phyloP scores from a whole-genome alignment of 1,284 basidiomycete species.

The Porodaedalea pini region DNA sequence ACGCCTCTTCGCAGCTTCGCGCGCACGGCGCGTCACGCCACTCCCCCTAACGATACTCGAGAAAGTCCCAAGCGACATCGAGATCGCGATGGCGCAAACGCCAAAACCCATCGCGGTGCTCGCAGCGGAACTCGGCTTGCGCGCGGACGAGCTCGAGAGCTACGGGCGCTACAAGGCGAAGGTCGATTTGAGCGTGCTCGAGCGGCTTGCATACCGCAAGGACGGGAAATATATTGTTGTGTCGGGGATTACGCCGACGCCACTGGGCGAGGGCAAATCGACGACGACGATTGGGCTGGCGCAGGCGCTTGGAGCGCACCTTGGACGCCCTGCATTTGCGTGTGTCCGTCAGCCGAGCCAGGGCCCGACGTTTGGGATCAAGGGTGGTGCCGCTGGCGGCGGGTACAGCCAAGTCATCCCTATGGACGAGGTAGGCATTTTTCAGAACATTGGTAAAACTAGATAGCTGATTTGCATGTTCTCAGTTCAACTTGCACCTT shows the following conservation, averaged over 20 bases:
- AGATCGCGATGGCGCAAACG: slow-evolving; percentile 92
- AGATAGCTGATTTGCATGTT: background rate
- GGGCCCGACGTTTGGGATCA: slow-evolving; percentile 99
- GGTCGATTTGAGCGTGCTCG: slow-evolving; percentile 86
- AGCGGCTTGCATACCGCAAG: slow-evolving; percentile 81
- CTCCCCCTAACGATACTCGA: slow-evolving; percentile 75
- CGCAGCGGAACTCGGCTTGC: slow-evolving; percentile 86
- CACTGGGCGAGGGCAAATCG: slow-evolving; percentile 97
- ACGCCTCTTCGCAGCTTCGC: slow-evolving; percentile 69
- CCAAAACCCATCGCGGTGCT: slow-evolving; percentile 87
- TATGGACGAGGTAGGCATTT: slow-evolving; percentile 77
- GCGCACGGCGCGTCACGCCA: slow-evolving; percentile 70
- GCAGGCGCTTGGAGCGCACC: slow-evolving; percentile 94
- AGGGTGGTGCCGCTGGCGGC: slow-evolving; percentile 97
- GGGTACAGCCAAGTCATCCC: slow-evolving; percentile 99
- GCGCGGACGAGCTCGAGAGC: slow-evolving; percentile 85
- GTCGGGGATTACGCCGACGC: slow-evolving; percentile 96
- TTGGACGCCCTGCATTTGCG: slow-evolving; percentile 91
- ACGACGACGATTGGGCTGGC: slow-evolving; percentile 98
- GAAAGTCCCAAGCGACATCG: slow-evolving; percentile 94
- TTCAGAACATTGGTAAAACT: background rate
- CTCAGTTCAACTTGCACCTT: slow-evolving; percentile 88
- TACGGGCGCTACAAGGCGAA: slow-evolving; percentile 99
- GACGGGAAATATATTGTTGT: slow-evolving; percentile 98
- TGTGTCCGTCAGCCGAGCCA: slow-evolving; percentile 99